Conservation (phyloP, 306 rosid species). For the Corylus avellana region DNA sequence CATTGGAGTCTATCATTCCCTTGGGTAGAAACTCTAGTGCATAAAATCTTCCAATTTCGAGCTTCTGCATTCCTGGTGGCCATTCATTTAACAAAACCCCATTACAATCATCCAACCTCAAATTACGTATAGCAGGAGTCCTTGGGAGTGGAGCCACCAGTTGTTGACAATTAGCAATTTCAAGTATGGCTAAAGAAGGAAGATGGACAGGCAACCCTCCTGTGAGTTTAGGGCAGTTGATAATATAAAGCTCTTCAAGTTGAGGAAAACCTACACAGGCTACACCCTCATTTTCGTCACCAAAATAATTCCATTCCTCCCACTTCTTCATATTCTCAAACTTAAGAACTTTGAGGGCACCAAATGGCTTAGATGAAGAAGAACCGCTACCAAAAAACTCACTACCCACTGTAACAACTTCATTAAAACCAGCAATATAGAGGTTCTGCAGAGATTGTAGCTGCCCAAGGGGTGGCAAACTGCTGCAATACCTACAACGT, state of each 20-base stretch:
- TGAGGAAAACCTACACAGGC: not conserved
- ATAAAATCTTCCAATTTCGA: accelerated
- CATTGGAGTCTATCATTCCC: not conserved
- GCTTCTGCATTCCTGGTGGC: not conserved
- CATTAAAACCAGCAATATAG: not conserved
- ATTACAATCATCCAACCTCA: not conserved
- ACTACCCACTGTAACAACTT: not conserved
- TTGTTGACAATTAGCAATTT: not conserved
- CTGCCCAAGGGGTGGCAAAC: not conserved
- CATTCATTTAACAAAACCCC: too few relatives aligned
- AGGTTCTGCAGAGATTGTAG: constrained; percentile 21
- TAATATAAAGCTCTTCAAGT: not conserved
- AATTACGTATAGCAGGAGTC: not conserved
- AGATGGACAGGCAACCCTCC: not conserved
- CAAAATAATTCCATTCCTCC: constrained; percentile 7
- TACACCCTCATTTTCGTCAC: not conserved
- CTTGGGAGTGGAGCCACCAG: not conserved
- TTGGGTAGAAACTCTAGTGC: too few relatives aligned
- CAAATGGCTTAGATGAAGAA: not conserved
- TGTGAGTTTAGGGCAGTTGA: not conserved
- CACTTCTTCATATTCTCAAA: not conserved
- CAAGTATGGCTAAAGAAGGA: not conserved
- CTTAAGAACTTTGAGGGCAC: not conserved
- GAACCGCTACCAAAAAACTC: constrained; percentile 10
- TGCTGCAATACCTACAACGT: not conserved